Conservation (phyloP, 1,284 basidiomycete genomes). For the Farysia itapuensis region DNA sequence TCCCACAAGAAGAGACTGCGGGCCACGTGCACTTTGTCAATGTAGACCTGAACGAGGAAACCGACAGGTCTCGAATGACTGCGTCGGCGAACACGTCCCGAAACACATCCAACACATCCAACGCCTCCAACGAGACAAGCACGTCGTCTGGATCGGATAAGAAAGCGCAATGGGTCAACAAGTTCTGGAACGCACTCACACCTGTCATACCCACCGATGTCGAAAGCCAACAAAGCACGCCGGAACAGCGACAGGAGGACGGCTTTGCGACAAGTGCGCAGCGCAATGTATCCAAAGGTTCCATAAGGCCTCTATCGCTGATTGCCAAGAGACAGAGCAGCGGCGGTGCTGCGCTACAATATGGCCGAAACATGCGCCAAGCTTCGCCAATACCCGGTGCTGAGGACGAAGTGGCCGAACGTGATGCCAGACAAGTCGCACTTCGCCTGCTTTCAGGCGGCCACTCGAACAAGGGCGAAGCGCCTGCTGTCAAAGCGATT, state of each 20-base stretch:
- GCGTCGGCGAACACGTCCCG: slow-evolving; percentile 1
- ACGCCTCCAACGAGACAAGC: background rate
- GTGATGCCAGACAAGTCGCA: slow-evolving; percentile 28
- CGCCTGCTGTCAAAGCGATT: slow-evolving; percentile 19
- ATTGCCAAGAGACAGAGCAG: slow-evolving; percentile 30
- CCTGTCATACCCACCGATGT: too few species aligned
- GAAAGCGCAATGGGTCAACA: slow-evolving; percentile 23
- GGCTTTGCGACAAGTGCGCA: background rate
- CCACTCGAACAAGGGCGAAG: background rate
- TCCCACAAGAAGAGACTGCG: too few species aligned
- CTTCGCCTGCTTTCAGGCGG: slow-evolving; percentile 20
- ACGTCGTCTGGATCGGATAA: background rate
- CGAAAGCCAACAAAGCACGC: background rate
- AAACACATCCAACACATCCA: slow-evolving; percentile 3
- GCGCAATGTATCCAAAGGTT: slow-evolving; percentile 1
- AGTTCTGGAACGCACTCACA: slow-evolving; percentile 31
- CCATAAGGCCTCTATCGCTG: slow-evolving; percentile 24
- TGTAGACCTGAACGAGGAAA: slow-evolving; percentile 21
- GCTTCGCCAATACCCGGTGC: slow-evolving; percentile 24
- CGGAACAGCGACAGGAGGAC: too few species aligned
- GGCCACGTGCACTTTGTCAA: slow-evolving; percentile 20
- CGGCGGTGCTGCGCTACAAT: too few species aligned
- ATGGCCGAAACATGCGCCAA: too few species aligned
- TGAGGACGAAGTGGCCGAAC: slow-evolving; percentile 23
- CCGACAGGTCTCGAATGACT: slow-evolving; percentile 8